Base-by-base conservation (phyloP, 192 early-diverging fungal genomes). In the Oehlia diaphana region DNA sequence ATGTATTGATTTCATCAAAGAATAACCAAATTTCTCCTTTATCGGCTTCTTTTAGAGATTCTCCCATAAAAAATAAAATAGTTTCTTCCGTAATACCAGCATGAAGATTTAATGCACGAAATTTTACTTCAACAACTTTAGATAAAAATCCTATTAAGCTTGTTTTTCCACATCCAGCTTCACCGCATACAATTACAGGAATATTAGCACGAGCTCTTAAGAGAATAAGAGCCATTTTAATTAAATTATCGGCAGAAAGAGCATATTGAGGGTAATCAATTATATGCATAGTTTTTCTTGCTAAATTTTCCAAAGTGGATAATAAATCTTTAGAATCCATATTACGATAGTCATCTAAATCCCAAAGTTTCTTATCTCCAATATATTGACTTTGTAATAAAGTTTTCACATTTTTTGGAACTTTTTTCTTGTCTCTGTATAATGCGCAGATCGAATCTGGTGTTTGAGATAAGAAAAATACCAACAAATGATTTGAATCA, bases 101-200 rank as follows among this genome's bases (percentile, higher is more conserved):
- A 74, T 79, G 78, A 33, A 79, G 33, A 37, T 71, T 39, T 13
- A 79, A 35, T 14, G 53, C 6, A 28, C 21, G 42, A 47, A 79
- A 79, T 61, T 44, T 35, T 23, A 79, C 78, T 39, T 73, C 78
- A 2, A 72, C 49, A n/a, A 79, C 71, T 53, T 53, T 79, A 5
- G 78, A 71, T 8, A 79, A 58, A 26, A 73, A 79, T 12, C 58
- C 44, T 10, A 79, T 79, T 63, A 79, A 53, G 33, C 68, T 72
- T 79, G 78, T 79, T 71, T 79, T 79, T 33, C 78, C 78, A 28
- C 78, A 79, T 72, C 78, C 78, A 9, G 78, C 68, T 44, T 70
- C 78, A 13, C 78, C 78, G 31, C 78, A 79, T 28, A 79, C 16
- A 23, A 79, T 71, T 21, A 79, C 78, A n/a, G 78, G 78, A 47